Base-by-base conservation (phyloP, 257 asterid genomes). In the Pogostemon cablin region DNA sequence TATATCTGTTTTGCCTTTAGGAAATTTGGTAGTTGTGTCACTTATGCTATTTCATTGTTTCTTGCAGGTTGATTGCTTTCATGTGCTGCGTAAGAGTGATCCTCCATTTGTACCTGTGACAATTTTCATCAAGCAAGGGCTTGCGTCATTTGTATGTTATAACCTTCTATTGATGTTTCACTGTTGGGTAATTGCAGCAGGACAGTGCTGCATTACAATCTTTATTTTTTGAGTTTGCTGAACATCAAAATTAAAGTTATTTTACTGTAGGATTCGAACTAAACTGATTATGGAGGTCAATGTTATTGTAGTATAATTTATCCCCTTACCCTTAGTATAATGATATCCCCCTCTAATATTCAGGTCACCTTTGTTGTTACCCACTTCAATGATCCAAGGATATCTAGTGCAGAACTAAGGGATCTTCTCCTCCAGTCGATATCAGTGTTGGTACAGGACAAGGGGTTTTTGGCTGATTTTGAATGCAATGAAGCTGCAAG, bases 341-440 rank as follows among this genome's bases (percentile, higher is more conserved):
- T 20, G 54, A 15, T 15, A 0, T 15, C 17, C 17, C 17, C 17
- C 17, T 0, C 17, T 0, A 15, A 67, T 80, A 17, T 43, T 67
- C 86, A 93, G 98, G 93, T 93, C 54, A 90, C 97, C 67, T 89
- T 93, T 40, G 81, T 86, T 11, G 96, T 90, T 73, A 80, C 86
- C 68, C 98, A 93, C 84, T 93, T 90, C 84, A 80, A 87, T 59
- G 98, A 93, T 83, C 91, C 96, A 70, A 87, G 98, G 76, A 93
- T 93, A 77, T 86, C 97, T 9, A 88, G 96, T 59, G 96, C 96
- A 5, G 97, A 87, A 78, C 80, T 90, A 54, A 88, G 81, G 80
- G 98, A 93, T 83, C 98, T 90, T 73, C 97, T 93, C 78, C 96
- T 93, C 72, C 98, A 93, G 75, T 93, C 98, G 25, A 90, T 93